Base-by-base conservation (phyloP, 1,284 basidiomycete species). In the Malassezia sympodialis region DNA sequence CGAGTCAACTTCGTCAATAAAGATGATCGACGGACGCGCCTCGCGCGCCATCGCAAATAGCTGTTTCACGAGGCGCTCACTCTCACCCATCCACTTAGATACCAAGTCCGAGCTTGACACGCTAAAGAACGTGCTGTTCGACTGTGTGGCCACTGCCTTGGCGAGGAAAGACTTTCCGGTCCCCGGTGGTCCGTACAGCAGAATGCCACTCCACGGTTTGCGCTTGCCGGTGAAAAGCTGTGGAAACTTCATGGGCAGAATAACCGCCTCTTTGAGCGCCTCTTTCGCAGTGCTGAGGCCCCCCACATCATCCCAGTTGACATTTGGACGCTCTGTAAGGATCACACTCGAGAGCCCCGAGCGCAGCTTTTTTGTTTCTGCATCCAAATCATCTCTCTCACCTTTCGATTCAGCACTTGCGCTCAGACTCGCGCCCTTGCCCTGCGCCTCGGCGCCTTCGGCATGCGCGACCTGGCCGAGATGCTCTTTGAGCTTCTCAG, bases 61-160 rank as follows among this genome's bases (percentile, higher is more conserved):
- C 75, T 96, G 90, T 76, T 90, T 93, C 48, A 98, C 93, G 60
- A 96, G 80, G 68, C 61, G 80, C 77, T 98, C 93, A 19, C 88
- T 91, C 77, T 98, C 93, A 63, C 93, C 93, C 80, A 96, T 94
- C 93, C 93, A 98, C 77, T 98, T 98, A 76, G 88, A 93, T 53
- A 98, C 94, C 50, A 98, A 79, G 73, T 98, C 94, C 76, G 85
- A 87, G 47, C 87, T 90, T 67, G 87, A 90, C 58, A 98, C 90
- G 65, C 87, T 90, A 79, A 94, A 98, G 81, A 98, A 98, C 15
- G 93, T 96, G 49, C 89, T 64, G 78, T 98, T 96, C 55, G 93
- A 90, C 76, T 98, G 93, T 17, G 93, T 98, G 21, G 93, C 94
- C 37, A 98, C 93, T 0, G 94, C 93, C 77, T 98, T 98, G 2